These are phyloP conservation scores for Globisporangium ultimum DNA, from an alignment of 352 stramenopile genomes.

Conservation along the genomic window DNA sequence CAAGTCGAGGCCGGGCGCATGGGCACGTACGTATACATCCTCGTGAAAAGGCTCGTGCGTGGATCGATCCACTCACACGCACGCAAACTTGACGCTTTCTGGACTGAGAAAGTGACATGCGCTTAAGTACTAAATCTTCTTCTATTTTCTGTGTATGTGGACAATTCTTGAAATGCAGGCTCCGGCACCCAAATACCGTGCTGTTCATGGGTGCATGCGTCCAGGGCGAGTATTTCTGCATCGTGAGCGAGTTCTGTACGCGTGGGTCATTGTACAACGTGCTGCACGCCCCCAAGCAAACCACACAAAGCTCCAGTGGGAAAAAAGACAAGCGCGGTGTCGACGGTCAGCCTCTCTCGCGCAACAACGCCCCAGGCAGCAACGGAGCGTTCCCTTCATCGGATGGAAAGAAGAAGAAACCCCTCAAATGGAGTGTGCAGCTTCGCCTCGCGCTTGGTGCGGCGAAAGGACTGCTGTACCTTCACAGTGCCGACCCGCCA, in stretches of 20 bases:
- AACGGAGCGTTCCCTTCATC: slow-evolving; percentile 17
- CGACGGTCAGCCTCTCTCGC: slow-evolving; percentile 13
- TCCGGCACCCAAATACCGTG: slow-evolving; percentile 98
- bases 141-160: neutral
- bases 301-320: neutral
- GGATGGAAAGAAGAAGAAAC: slow-evolving; percentile 49
- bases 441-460: slow-evolving; percentile 80
- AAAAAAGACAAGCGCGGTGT: slow-evolving; percentile 7
- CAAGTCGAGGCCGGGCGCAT: slow-evolving; percentile 80
- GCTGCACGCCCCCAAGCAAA: slow-evolving; percentile 61
- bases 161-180: slow-evolving; percentile 22
- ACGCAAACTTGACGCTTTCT: slow-evolving; percentile 7
- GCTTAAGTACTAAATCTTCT: neutral
- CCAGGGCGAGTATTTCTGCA: slow-evolving; percentile 94
- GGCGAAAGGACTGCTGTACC: slow-evolving; percentile 73
- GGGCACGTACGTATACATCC: slow-evolving; percentile 35
- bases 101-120: slow-evolving; percentile 3
- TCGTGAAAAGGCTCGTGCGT: neutral
- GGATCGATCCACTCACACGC: neutral
- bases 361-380: slow-evolving; percentile 8
- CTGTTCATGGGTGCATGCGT: slow-evolving; percentile 98
- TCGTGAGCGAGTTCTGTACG: slow-evolving; percentile 95
- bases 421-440: slow-evolving; percentile 76
- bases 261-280: slow-evolving; percentile 95
- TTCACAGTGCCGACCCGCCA: slow-evolving; percentile 81